Evolutionary conservation across 2,329 filamentous ascomycete genomes (phyloP), one percentile per base, ranked within the genome.

Genomic region (Pezicula rhizophila): DNA sequence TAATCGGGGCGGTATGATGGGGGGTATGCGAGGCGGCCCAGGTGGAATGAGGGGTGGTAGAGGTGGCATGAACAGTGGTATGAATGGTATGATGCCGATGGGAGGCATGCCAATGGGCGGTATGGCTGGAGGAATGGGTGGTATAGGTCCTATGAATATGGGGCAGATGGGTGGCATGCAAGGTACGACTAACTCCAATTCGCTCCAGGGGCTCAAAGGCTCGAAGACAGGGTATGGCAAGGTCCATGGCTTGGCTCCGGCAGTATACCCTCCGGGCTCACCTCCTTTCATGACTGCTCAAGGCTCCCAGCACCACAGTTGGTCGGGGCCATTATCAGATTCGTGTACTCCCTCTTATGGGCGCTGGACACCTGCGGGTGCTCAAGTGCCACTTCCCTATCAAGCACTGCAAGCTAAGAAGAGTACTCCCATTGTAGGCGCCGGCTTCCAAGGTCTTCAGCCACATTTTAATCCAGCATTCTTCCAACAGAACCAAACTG

Each of bases 401-500:
- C 48, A 48, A 52, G 44, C 49, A 51, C 47, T 46, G 46, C 49
- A 46, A 41, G 26, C 48, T 50, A 49, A 52, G 52, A 51, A 43
- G 43, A 37, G 47, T 51, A 52, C 43, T 56, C 48, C 43, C 35
- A 14, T 34, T 45, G 28, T 34, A 62, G 61, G 60, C 41, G 60
- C 57, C 46, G 82, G 79, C 39, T 89, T 89, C 66, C 80, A 82
- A 69, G 80, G 76, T 52, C 82, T 84, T 71, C 80, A 80, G 61
- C 76, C 78, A 47, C 80, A 83, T 60, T 92, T 90, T 69, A 87
- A 85, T 62, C 80, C 84, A 34, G 80, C 76, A 50, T 90, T 89
- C 70, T 92, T 89, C 66, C 70, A 74, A 58, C 76, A 77, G 54
- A 66, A 66, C 26, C 69, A 70, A 47, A 67, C 65, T 38, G 68